Evolutionary conservation across 176 grass and related monocot genomes (phyloP).

Genomic region (Pharus latifolius): DNA sequence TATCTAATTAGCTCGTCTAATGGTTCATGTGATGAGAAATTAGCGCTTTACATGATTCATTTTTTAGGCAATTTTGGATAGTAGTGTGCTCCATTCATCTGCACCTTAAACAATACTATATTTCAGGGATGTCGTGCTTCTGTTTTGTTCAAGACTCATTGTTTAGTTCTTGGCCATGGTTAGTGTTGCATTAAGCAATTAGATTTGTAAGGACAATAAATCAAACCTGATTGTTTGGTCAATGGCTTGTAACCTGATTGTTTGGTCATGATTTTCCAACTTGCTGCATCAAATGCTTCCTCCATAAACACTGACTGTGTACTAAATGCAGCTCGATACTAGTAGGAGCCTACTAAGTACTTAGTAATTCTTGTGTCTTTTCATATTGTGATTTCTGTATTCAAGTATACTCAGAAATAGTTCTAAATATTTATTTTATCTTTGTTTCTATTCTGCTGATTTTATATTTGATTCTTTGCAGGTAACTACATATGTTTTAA

Average conservation of each 20-base stretch:
- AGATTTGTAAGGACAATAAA: background rate
- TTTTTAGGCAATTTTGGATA: background rate
- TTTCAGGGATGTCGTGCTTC: background rate
- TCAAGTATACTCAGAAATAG: background rate
- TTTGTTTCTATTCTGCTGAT: background rate
- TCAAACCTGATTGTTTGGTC: background rate
- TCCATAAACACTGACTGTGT: background rate
- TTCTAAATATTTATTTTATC: background rate
- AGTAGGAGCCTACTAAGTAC: background rate
- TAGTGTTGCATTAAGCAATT: background rate
- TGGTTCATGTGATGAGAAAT: background rate
- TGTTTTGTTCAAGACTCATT: background rate
- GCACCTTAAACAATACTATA: background rate
- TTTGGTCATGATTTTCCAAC: background rate
- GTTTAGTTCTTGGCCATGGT: background rate
- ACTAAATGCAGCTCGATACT: background rate
- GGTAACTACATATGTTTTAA: slow-evolving; percentile 87
- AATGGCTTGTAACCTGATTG: background rate
- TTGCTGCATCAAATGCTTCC: background rate
- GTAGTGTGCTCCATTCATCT: background rate
- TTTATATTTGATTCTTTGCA: slow-evolving; percentile 9
- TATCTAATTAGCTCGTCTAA: too few relatives aligned
- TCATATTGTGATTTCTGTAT: background rate
- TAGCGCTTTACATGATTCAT: background rate
- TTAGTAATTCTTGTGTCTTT: background rate